A percentile compares a stretch with the other conserved stretches of the same genome.
Conservation (phyloP, 768 basidiomycete genomes). For the Calvatia gigantea region DNA sequence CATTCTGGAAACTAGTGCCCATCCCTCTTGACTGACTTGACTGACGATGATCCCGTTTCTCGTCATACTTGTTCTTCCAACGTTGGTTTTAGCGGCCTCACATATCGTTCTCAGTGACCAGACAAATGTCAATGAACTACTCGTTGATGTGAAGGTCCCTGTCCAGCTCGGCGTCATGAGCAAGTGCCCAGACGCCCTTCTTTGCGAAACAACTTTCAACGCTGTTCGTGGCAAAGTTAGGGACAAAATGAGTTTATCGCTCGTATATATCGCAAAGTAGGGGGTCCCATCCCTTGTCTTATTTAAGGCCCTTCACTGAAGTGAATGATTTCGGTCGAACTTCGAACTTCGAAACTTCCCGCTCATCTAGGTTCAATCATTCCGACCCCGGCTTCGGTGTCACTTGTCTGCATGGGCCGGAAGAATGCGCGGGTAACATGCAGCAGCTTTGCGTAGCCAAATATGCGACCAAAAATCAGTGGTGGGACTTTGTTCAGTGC, state of each 20-base stretch:
- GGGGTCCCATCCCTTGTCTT: slow-evolving; percentile 29
- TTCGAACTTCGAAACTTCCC: background rate
- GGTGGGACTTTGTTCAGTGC: slow-evolving; percentile 86
- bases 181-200: slow-evolving; percentile 73
- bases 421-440: slow-evolving; percentile 86
- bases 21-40: background rate
- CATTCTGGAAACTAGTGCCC: background rate
- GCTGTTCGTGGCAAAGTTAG: slow-evolving; percentile 59
- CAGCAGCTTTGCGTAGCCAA: slow-evolving; percentile 82
- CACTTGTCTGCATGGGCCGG: slow-evolving; percentile 72
- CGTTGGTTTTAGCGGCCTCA: slow-evolving; percentile 8
- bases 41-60: slow-evolving; percentile 7
- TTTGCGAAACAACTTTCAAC: slow-evolving; percentile 79
- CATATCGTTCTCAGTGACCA: slow-evolving; percentile 12
- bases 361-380: slow-evolving; percentile 48
- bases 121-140: slow-evolving; percentile 6
- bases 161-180: slow-evolving; percentile 53
- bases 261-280: slow-evolving; percentile 76
- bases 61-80: slow-evolving; percentile 1
- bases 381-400: slow-evolving; percentile 74
- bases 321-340: too few relatives aligned
- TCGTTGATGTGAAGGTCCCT: slow-evolving; percentile 35
- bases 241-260: slow-evolving; percentile 61
- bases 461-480: slow-evolving; percentile 48
- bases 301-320: too few relatives aligned